Evolutionary conservation across 2,329 filamentous ascomycete genomes (phyloP).

Genomic region (Epichloe sibirici): DNA sequence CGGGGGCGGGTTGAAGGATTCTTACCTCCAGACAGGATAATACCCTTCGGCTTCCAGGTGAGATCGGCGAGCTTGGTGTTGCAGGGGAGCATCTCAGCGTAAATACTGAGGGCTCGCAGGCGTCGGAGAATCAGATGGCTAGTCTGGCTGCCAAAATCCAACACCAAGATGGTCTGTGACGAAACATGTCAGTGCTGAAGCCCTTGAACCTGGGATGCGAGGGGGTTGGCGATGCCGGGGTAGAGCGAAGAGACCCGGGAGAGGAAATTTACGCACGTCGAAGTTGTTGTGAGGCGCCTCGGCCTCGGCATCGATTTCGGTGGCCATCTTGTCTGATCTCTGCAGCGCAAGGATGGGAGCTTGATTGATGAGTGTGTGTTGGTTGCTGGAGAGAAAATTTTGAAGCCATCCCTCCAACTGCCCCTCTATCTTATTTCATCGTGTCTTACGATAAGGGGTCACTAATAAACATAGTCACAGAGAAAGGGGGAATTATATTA

Average conservation of each 20-base stretch:
- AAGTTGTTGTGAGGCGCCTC: constrained; percentile 10
- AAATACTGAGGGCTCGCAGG: constrained; percentile 45
- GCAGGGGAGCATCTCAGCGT: constrained; percentile 79
- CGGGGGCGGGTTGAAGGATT: not conserved
- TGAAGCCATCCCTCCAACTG: no score
- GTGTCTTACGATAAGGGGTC: no score
- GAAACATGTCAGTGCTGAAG: not conserved
- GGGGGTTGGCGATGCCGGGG: no score
- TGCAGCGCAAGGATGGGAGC: no score
- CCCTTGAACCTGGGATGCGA: not conserved
- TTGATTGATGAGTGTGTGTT: no score
- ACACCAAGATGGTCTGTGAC: constrained; percentile 50
- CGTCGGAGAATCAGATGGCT: constrained; percentile 62
- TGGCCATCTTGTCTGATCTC: not conserved
- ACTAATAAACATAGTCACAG: no score
- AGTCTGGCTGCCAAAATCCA: constrained; percentile 51
- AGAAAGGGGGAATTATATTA: no score
- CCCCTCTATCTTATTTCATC: no score
- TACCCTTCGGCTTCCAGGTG: constrained; percentile 66
- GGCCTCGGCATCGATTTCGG: not conserved
- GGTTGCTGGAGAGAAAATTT: no score
- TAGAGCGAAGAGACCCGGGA: not conserved
- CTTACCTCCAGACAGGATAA: constrained; percentile 44
- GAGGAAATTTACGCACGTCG: constrained; percentile 1
- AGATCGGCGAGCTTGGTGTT: constrained; percentile 69